phyloP scores from a whole-genome alignment of 2,329 filamentous ascomycete species.

The Keithomyces neogunnii region DNA sequence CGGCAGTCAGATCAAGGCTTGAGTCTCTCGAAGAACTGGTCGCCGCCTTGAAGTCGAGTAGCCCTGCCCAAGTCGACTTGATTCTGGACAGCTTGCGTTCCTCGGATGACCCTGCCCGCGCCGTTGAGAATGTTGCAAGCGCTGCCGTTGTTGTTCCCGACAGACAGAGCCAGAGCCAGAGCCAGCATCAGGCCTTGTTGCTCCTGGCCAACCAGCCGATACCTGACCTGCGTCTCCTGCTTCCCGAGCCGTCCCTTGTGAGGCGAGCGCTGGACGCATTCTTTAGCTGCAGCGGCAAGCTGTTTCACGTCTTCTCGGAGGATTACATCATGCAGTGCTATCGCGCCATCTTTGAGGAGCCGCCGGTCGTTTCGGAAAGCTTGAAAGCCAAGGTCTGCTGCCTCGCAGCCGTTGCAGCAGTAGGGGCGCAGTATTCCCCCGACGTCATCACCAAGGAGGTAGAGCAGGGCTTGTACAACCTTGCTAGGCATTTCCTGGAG shows the following conservation, averaged over 20 bases:
- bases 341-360: background rate
- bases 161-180: background rate
- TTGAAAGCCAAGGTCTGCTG: constrained; percentile 5
- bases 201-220: background rate
- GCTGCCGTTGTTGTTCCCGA: background rate
- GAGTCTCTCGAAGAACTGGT: constrained; percentile 1
- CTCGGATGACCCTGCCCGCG: background rate
- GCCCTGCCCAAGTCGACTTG: background rate
- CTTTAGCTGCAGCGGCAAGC: constrained; percentile 6
- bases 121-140: background rate
- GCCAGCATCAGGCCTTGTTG: background rate
- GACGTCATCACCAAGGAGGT: background rate
- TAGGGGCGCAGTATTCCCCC: constrained; percentile 7
- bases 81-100: background rate
- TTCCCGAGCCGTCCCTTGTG: background rate
- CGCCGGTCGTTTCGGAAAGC: background rate
- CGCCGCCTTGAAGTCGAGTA: background rate
- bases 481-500: constrained; percentile 6
- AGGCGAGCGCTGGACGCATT: constrained; percentile 3
- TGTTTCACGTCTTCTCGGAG: constrained; percentile 10
- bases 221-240: background rate
- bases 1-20: background rate
- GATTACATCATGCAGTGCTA: background rate
- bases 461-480: constrained; percentile 6
- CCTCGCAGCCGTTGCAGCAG: constrained; percentile 4